phyloP scores from a whole-genome alignment of 148 eudicot genomes.

The Vaccinium darrowii region DNA sequence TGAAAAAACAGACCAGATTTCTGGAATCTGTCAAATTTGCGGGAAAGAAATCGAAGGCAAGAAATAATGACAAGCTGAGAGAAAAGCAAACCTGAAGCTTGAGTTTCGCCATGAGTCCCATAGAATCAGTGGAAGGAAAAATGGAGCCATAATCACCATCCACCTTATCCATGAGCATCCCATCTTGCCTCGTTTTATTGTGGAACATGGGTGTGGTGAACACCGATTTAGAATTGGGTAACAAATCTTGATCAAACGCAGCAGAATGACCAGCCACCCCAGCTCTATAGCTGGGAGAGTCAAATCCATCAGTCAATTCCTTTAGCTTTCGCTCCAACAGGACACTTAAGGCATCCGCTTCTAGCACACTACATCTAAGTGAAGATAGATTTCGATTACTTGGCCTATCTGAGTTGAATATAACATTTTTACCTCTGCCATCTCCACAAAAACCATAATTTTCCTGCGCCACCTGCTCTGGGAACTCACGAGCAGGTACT shows the following conservation, averaged over 20 bases:
- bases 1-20: slow-evolving; percentile 6
- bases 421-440: slow-evolving; percentile 33
- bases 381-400: slow-evolving; percentile 41
- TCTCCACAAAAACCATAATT: slow-evolving; percentile 29
- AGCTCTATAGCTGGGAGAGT: slow-evolving; percentile 38
- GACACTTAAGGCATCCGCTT: slow-evolving; percentile 70
- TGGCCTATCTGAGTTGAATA: slow-evolving; percentile 37
- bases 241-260: slow-evolving; percentile 35
- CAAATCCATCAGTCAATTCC: slow-evolving; percentile 54
- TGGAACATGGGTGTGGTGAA: slow-evolving; percentile 21
- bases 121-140: slow-evolving; percentile 33
- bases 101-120: slow-evolving; percentile 32
- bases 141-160: slow-evolving; percentile 28
- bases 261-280: slow-evolving; percentile 27
- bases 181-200: slow-evolving; percentile 29
- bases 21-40: background rate
- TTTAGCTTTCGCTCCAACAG: slow-evolving; percentile 77
- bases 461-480: slow-evolving; percentile 27
- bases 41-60: background rate
- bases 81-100: slow-evolving; percentile 48
- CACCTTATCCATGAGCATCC: slow-evolving; percentile 17
- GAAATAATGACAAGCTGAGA: background rate
- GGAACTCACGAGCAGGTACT: slow-evolving; percentile 32
- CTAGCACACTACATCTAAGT: slow-evolving; percentile 40
- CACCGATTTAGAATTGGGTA: slow-evolving; percentile 29